Conservation (phyloP, 306 rosid species). For the Lablab purpureus region DNA sequence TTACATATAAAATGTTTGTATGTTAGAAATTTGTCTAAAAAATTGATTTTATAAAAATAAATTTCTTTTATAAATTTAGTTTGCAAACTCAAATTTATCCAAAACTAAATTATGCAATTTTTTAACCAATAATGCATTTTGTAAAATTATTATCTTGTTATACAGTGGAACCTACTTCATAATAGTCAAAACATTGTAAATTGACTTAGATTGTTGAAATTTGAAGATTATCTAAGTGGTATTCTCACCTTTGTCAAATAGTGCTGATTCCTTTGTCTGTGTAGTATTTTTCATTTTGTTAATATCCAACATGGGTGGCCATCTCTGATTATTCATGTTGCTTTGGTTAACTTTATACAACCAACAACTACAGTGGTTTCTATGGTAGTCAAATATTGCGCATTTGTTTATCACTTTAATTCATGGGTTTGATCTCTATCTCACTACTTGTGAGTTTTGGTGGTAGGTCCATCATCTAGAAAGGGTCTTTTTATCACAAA, state of each 20-base stretch:
- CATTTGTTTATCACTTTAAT: conserved; percentile 7
- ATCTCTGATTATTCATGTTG: conserved; percentile 2
- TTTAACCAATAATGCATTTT: too few species aligned
- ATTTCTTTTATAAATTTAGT: too few species aligned
- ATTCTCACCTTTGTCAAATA: conserved; percentile 9
- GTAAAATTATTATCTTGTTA: too few species aligned
- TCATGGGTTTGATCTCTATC: background rate
- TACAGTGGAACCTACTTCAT: background rate
- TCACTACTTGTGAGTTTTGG: background rate
- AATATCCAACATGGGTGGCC: background rate
- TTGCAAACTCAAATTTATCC: too few species aligned
- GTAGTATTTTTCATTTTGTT: background rate
- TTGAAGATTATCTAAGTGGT: conserved; percentile 20
- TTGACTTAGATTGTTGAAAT: conserved; percentile 9
- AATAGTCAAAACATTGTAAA: conserved; percentile 10
- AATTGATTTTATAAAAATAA: too few species aligned
- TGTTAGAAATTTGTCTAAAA: too few species aligned
- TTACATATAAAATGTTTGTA: too few species aligned
- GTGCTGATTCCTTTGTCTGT: background rate
- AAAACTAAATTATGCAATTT: too few species aligned
- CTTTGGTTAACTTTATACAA: conserved; percentile 1
- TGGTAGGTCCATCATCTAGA: conserved; percentile 21
- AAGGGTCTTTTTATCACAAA: background rate
- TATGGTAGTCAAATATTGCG: conserved; percentile 12
- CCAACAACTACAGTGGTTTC: background rate